Evolutionary conservation across 2,329 filamentous ascomycete species (phyloP), one percentile per base, ranked within the genome.

Genomic region (Xylariaceae sp.): DNA sequence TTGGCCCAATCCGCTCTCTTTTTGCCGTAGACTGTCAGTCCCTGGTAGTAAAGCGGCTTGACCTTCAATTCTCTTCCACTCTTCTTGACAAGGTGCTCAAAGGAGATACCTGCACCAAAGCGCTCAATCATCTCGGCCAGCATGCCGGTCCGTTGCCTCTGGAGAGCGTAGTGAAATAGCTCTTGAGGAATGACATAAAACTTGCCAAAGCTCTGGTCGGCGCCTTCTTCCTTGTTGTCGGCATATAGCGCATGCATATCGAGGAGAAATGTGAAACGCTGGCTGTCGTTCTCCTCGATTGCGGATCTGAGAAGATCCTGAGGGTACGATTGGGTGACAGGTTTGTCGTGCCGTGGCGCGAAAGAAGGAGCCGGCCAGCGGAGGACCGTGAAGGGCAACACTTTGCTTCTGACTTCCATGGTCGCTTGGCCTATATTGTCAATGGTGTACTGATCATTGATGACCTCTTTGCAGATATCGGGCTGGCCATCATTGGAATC

Each of bases 41-140:
- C 90, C 72, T 89, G 88, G 69, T 95, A 95, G 71, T 84, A 89
- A 15, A 81, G 81, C 0, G 89, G 84, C 71, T 87, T 89, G 64
- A 83, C 77, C 56, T 83, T 78, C 53, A 86, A 71, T 66, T 87
- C 80, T 1, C 88, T 73, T 2, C 88, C 88, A 58, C 80, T 87
- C 58, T 82, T 82, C 72, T 86, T 82, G 49, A 89, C 81, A 4
- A 94, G 74, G 15, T 83, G 76, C 52, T 88, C 82, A 0, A 92
- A 74, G 0, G 88, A 87, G 60, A 93, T 81, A 1, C 88, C 88
- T 3, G 83, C 84, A 1, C 88, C 89, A 5, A 82, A 84, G 5
- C 77, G 76, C 68, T 80, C 83, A 70, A 93, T 89, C 58, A 89
- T 79, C 55, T 84, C 78, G 0, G 80, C 80, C 2, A 92, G 75